A percentile compares a stretch with the other conserved stretches of the same genome.
Evolutionary conservation across 257 asterid species (phyloP).

Genomic region (Plantago ovata): DNA sequence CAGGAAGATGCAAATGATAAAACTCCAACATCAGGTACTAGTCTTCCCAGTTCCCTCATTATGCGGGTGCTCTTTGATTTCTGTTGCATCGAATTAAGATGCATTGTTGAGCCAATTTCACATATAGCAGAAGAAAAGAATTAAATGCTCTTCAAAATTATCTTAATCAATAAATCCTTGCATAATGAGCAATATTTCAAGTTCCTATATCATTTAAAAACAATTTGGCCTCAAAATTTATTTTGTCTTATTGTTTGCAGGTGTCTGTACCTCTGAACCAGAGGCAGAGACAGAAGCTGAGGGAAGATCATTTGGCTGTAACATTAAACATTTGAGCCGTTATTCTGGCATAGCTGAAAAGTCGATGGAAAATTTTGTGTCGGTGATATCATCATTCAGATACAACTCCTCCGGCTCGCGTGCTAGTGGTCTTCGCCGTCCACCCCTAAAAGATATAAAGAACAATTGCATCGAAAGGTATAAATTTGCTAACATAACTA

Average conservation of each 20-base stretch:
- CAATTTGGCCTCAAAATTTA: too few species aligned
- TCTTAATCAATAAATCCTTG: background rate
- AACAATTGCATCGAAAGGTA: constrained; percentile 60
- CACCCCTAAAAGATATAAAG: constrained; percentile 79
- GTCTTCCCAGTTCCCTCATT: constrained; percentile 10
- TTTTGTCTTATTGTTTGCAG: constrained; percentile 34
- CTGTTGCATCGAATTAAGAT: too few species aligned
- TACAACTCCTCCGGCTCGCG: constrained; percentile 78
- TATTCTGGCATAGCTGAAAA: constrained; percentile 78
- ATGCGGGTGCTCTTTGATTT: constrained; percentile 13
- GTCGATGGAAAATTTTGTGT: constrained; percentile 76
- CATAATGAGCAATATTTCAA: background rate
- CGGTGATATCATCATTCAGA: constrained; percentile 72
- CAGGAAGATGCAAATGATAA: constrained; percentile 42
- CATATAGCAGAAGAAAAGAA: background rate
- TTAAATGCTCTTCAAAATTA: background rate
- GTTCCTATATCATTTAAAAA: background rate
- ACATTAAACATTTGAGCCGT: constrained; percentile 67
- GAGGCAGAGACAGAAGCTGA: constrained; percentile 34
- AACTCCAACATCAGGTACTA: constrained; percentile 32
- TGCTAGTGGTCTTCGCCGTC: constrained; percentile 95
- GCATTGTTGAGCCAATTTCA: background rate
- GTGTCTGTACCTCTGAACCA: constrained; percentile 24
- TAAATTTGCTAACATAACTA: background rate
- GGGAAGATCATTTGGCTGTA: constrained; percentile 57